Conservation (phyloP, 2,329 filamentous ascomycete genomes). For the Aspergillus luchuensis region DNA sequence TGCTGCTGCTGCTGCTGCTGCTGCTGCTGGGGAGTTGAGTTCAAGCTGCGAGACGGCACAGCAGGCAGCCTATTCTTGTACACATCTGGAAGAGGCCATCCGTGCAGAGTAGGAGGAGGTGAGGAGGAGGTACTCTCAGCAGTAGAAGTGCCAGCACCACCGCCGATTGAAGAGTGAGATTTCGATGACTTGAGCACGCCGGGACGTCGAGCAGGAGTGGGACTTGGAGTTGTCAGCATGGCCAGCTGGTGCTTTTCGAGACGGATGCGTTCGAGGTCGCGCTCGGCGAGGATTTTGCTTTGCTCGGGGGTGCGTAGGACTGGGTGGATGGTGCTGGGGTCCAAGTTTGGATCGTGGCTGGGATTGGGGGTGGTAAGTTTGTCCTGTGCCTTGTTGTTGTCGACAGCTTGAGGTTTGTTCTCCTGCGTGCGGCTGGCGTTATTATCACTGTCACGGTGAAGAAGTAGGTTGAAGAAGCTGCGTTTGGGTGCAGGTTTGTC, state of each 20-base stretch:
- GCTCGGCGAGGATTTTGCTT: constrained; percentile 9
- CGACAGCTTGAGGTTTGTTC: background rate
- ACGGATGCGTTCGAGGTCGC: constrained; percentile 4
- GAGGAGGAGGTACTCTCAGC: too few species aligned
- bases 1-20: too few species aligned
- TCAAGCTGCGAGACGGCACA: background rate
- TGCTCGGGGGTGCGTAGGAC: constrained; percentile 14
- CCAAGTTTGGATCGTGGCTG: background rate
- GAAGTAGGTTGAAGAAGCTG: constrained; percentile 17
- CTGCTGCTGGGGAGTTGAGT: background rate
- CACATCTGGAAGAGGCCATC: background rate
- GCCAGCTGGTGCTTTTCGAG: background rate
- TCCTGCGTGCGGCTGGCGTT: constrained; percentile 14
- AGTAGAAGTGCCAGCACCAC: background rate
- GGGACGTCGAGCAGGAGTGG: background rate
- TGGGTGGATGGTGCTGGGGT: constrained; percentile 16
- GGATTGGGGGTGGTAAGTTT: too few species aligned
- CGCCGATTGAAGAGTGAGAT: background rate
- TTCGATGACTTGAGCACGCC: background rate
- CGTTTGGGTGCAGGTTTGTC: constrained; percentile 13
- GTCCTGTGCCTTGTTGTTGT: too few species aligned
- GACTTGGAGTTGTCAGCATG: background rate
- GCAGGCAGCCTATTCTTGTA: background rate
- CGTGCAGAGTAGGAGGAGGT: too few species aligned
- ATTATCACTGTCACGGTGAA: constrained; percentile 13